phyloP scores from a whole-genome alignment of 2,329 filamentous ascomycete species.

The Geosmithia morbida region DNA sequence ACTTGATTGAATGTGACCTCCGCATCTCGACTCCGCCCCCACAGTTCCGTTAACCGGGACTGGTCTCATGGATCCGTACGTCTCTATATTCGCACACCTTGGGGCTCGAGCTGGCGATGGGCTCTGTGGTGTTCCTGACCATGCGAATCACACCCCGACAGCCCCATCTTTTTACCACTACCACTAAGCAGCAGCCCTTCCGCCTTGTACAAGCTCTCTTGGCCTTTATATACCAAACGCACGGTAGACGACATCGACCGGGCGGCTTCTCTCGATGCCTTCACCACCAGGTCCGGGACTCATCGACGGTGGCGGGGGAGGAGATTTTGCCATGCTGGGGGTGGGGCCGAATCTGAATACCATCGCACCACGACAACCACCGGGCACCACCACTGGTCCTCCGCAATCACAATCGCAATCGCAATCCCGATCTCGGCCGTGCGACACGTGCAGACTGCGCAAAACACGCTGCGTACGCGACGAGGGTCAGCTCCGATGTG shows the following conservation, averaged over 20 bases:
- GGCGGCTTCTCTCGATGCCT: not conserved
- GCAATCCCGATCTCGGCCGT: conserved; percentile 22
- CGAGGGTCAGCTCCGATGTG: conserved; percentile 62
- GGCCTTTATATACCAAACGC: not conserved
- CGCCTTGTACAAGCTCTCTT: not conserved
- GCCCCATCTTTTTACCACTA: no score
- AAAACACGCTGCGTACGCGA: conserved; percentile 62
- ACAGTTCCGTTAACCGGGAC: not conserved
- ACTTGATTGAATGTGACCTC: not conserved
- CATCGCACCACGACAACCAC: not conserved
- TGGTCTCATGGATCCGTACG: not conserved
- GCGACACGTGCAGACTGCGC: conserved; percentile 60
- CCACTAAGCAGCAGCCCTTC: no score
- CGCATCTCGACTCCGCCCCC: not conserved
- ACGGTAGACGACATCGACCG: not conserved
- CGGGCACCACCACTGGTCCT: not conserved
- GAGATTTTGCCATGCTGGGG: not conserved
- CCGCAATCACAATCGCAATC: not conserved
- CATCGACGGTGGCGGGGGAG: not conserved
- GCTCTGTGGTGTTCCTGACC: not conserved
- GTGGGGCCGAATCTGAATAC: not conserved
- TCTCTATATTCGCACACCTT: not conserved
- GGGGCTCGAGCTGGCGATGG: not conserved
- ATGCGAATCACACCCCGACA: no score
- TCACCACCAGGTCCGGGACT: not conserved